phyloP scores from a whole-genome alignment of 2,329 filamentous ascomycete species.

The Aspergillus floridensis region DNA sequence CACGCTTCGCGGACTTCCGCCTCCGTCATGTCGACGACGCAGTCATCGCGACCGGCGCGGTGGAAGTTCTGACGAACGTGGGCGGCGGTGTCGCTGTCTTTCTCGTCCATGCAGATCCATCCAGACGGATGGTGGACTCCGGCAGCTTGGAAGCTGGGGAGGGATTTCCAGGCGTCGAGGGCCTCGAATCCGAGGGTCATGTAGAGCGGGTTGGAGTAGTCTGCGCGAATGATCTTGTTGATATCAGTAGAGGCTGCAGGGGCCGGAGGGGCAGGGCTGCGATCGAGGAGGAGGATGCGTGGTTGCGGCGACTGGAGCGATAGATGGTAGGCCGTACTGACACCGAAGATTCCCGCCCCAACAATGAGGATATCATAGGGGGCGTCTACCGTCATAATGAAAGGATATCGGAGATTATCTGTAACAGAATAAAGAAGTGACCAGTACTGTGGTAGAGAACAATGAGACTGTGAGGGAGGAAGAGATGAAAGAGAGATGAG shows the following conservation, averaged over 20 bases:
- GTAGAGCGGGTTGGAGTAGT: slow-evolving; percentile 65
- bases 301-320: slow-evolving; percentile 50
- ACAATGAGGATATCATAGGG: slow-evolving; percentile 51
- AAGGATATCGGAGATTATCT: neutral
- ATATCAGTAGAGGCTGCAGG: slow-evolving; percentile 68
- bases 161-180: slow-evolving; percentile 58
- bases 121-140: slow-evolving; percentile 58
- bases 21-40: slow-evolving; percentile 45
- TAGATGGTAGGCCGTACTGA: slow-evolving; percentile 64
- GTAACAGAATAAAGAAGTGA: neutral
- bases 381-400: neutral
- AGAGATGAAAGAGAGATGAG: neutral
- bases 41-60: slow-evolving; percentile 42
- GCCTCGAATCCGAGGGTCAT: slow-evolving; percentile 64
- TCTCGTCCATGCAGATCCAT: slow-evolving; percentile 56
- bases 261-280: slow-evolving; percentile 50
- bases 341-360: slow-evolving; percentile 65
- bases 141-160: slow-evolving; percentile 55
- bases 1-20: slow-evolving; percentile 41
- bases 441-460: neutral
- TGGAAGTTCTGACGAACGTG: slow-evolving; percentile 56
- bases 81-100: slow-evolving; percentile 47
- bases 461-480: neutral
- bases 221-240: slow-evolving; percentile 70
- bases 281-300: slow-evolving; percentile 58